phyloP scores from a whole-genome alignment of 345 rosid genomes.

The Boechera stricta region DNA sequence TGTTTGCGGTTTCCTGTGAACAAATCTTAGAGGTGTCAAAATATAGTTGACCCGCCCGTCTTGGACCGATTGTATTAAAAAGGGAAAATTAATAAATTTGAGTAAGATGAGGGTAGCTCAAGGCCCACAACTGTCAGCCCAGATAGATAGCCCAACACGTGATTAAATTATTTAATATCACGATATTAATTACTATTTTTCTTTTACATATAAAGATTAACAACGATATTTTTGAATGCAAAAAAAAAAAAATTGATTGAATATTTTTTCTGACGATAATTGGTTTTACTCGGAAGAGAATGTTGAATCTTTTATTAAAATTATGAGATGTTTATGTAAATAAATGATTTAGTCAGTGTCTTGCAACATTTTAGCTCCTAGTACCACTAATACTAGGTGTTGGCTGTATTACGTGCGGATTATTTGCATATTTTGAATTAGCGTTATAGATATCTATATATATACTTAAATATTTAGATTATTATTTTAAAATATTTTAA shows the following conservation, averaged over 20 bases:
- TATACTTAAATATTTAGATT: too few species aligned
- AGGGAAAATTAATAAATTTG: neutral
- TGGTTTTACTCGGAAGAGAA: neutral
- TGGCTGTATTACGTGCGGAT: too few species aligned
- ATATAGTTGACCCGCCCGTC: constrained; percentile 18
- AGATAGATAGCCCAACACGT: neutral
- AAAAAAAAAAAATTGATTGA: neutral
- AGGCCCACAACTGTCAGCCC: constrained; percentile 26
- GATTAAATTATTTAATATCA: neutral
- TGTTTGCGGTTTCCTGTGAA: constrained; percentile 9
- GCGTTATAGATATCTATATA: too few species aligned
- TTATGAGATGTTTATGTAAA: too few species aligned
- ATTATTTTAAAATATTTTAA: too few species aligned
- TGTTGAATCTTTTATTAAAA: neutral
- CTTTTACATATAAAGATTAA: neutral
- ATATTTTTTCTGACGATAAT: neutral
- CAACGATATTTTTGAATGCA: neutral
- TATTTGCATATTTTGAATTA: too few species aligned
- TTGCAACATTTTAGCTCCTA: neutral
- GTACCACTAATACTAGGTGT: neutral
- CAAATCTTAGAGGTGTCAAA: neutral
- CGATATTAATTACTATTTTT: neutral
- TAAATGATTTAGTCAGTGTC: neutral
- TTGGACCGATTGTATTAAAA: neutral
- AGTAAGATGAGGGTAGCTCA: neutral